phyloP scores from a whole-genome alignment of 306 rosid genomes.

The Herpetospermum pedunculosum region DNA sequence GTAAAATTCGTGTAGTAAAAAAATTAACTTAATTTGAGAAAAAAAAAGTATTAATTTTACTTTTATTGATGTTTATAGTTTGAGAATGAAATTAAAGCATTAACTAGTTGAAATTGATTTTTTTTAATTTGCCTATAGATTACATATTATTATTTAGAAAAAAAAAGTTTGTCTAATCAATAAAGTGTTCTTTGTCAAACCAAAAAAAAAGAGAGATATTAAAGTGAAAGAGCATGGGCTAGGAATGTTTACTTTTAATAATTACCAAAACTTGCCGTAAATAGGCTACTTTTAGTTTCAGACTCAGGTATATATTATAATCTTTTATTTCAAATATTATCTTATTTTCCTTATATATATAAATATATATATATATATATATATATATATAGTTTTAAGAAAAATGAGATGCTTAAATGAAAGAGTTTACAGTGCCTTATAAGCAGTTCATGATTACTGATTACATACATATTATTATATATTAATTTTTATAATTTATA shows the following conservation, averaged over 20 bases:
- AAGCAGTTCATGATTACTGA: not conserved
- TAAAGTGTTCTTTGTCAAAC: not conserved
- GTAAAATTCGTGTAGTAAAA: no score
- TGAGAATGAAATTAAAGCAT: not conserved
- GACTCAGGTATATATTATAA: not conserved
- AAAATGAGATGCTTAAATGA: not conserved
- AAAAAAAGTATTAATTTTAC: no score
- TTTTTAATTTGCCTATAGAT: not conserved
- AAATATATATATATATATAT: no score
- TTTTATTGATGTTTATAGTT: not conserved
- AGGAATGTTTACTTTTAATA: not conserved
- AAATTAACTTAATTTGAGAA: no score
- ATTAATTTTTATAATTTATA: not conserved
- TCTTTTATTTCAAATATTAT: no score
- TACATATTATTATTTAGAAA: no score
- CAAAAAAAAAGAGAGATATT: not conserved
- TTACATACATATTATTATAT: not conserved
- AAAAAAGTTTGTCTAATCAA: not conserved
- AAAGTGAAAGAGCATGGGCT: not conserved
- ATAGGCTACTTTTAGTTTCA: not conserved
- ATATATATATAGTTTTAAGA: no score
- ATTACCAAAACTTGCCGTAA: not conserved
- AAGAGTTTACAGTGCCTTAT: not conserved
- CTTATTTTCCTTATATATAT: no score
- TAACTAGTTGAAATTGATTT: not conserved